Percentiles rank a stretch among this genome's conserved stretches.
Conservation (phyloP, 2,329 filamentous ascomycete genomes). For the Xylariaceae sp. region DNA sequence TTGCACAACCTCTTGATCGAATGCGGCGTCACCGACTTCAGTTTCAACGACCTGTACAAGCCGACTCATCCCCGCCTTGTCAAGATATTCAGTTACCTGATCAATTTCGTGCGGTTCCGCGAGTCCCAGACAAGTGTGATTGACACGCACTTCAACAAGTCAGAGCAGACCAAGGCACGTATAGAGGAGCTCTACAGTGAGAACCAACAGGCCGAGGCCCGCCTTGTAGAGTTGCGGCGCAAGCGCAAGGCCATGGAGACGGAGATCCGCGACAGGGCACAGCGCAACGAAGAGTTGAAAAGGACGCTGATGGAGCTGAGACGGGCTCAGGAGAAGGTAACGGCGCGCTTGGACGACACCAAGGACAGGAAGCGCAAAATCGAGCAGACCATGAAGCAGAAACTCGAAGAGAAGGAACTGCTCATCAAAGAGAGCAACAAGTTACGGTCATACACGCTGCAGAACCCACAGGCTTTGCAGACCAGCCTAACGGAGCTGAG, state of each 20-base stretch:
- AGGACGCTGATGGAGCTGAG: slow-evolving; percentile 73
- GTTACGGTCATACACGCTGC: slow-evolving; percentile 83
- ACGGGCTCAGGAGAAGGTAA: slow-evolving; percentile 75
- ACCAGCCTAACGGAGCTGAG: slow-evolving; percentile 75
- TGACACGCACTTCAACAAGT: slow-evolving; percentile 88
- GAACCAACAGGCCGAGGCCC: slow-evolving; percentile 80
- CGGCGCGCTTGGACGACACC: slow-evolving; percentile 74
- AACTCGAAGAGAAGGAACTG: slow-evolving; percentile 62
- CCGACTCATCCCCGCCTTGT: slow-evolving; percentile 85
- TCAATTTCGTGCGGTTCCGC: slow-evolving; percentile 97
- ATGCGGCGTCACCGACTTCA: slow-evolving; percentile 91
- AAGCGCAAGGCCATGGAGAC: slow-evolving; percentile 76
- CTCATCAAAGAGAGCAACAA: slow-evolving; percentile 83
- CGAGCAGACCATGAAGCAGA: slow-evolving; percentile 66
- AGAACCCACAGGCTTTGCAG: slow-evolving; percentile 80
- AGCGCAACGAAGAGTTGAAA: slow-evolving; percentile 82
- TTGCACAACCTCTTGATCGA: slow-evolving; percentile 73
- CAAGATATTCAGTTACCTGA: slow-evolving; percentile 95
- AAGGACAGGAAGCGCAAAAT: slow-evolving; percentile 75
- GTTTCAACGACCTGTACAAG: slow-evolving; percentile 84
- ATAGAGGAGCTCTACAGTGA: slow-evolving; percentile 82
- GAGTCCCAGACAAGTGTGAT: slow-evolving; percentile 87
- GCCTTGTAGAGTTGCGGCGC: slow-evolving; percentile 72
- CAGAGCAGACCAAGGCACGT: slow-evolving; percentile 75
- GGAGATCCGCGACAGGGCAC: slow-evolving; percentile 77